A percentile compares a stretch with the other conserved stretches of the same genome.
Conservation (phyloP, 2,329 filamentous ascomycete genomes). For the Fusarium graminum region DNA sequence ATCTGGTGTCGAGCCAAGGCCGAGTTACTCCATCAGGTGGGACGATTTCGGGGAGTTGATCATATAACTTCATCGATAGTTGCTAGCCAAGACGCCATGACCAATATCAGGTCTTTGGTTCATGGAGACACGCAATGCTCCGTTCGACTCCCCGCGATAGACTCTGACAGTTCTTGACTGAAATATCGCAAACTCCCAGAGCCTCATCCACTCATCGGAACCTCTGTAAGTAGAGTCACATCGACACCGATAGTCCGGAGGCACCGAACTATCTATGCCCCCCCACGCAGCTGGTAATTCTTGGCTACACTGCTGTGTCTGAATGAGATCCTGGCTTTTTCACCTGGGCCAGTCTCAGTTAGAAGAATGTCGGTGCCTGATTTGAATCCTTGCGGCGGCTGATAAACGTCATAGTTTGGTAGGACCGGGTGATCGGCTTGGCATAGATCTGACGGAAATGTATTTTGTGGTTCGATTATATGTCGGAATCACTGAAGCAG, state of each 20-base stretch:
- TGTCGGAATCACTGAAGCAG: neutral
- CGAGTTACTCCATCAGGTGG: slow-evolving; percentile 2
- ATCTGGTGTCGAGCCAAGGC: slow-evolving; percentile 4
- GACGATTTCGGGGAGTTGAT: slow-evolving; percentile 37
- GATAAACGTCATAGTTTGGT: slow-evolving; percentile 11
- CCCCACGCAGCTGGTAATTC: slow-evolving; percentile 9
- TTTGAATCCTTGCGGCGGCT: neutral
- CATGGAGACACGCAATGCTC: neutral
- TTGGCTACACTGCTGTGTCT: slow-evolving; percentile 11
- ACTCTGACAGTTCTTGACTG: neutral
- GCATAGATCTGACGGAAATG: neutral
- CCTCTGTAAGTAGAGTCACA: slow-evolving; percentile 2
- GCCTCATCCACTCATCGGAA: slow-evolving; percentile 1
- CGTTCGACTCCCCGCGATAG: neutral
- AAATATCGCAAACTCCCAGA: neutral
- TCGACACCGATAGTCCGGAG: slow-evolving; percentile 25
- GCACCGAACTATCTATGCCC: slow-evolving; percentile 15
- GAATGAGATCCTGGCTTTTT: neutral
- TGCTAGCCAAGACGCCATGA: slow-evolving; percentile 12
- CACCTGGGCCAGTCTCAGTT: slow-evolving; percentile 7
- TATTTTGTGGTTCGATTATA: slow-evolving; percentile 3
- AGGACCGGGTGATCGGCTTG: slow-evolving; percentile 14
- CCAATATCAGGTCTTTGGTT: slow-evolving; percentile 1
- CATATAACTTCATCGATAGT: slow-evolving; percentile 19
- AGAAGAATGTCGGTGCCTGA: slow-evolving; percentile 30